Evolutionary conservation across 352 stramenopile genomes (phyloP), one percentile per base, ranked within the genome.

Genomic region (Phytophthora kernoviae): DNA sequence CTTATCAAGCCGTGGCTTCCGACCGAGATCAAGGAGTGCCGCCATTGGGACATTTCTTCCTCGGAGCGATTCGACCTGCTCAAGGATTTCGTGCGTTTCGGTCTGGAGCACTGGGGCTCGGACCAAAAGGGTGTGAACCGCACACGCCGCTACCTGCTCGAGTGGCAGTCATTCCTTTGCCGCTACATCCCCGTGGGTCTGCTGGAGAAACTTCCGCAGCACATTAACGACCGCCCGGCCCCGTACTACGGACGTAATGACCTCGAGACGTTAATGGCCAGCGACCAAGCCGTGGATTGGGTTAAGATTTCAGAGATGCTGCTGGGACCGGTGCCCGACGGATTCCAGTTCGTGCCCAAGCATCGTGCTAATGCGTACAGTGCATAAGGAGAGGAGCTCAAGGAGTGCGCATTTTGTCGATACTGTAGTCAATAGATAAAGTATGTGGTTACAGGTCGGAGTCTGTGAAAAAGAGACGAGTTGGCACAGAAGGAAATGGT

Each of bases 1-100:
- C 86, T 99, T 15, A 99, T 99, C 76, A 99, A 99, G 81, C 98
- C 98, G 22, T 99, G 98, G 98, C 78, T 99, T 33, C 95, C 94
- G 5, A 99, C 83, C 0, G 98, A 99, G 75, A 99, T 99, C 55
- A 99, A 99, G 72, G 97, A 99, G 74, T 79, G 94, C 24, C 80
- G 96, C 20, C 86, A 99, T 71, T 98, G 78, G 77, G 97, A 99
- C 75, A 99, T 99, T 54, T 98, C 92, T 15, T 84, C 97, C 4
- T 90, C 84, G 2, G 97, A 99, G 65, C 79, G 98, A 5, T 70
- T 99, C 8, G 97, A 99, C 51, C 93, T 99, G 58, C 75, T 99
- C 20, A 97, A 98, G 62, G 85, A 98, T 47, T 99, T 99, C 79
- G 88, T 97, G 34, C 88, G 89, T 20, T 99, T 98, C 70, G 98